Conservation (phyloP, 2,329 filamentous ascomycete genomes). For the Aspergillus candidus region DNA sequence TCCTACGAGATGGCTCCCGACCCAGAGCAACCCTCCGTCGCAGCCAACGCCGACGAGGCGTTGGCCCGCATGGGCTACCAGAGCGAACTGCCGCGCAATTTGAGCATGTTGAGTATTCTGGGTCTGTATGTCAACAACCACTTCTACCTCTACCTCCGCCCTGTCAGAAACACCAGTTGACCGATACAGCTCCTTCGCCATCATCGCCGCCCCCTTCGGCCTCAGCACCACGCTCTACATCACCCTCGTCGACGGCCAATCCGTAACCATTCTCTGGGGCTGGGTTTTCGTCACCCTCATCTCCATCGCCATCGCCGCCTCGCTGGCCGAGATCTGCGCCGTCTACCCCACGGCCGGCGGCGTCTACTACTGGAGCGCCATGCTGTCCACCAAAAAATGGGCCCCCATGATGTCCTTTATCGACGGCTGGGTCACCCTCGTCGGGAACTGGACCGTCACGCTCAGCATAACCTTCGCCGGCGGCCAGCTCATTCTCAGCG, state of each 20-base stretch:
- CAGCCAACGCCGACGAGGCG: slow-evolving; percentile 50
- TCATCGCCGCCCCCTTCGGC: slow-evolving; percentile 67
- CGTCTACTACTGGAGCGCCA: slow-evolving; percentile 66
- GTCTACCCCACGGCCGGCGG: slow-evolving; percentile 64
- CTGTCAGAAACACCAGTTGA: background rate
- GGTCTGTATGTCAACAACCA: slow-evolving; percentile 44
- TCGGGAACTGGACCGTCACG: slow-evolving; percentile 67
- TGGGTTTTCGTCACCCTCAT: slow-evolving; percentile 62
- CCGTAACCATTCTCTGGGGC: slow-evolving; percentile 64
- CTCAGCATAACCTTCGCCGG: slow-evolving; percentile 66
- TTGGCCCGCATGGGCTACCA: slow-evolving; percentile 64
- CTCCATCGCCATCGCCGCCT: slow-evolving; percentile 58
- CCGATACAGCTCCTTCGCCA: slow-evolving; percentile 56
- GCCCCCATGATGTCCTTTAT: slow-evolving; percentile 63
- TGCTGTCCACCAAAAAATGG: slow-evolving; percentile 60
- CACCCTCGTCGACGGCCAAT: slow-evolving; percentile 61
- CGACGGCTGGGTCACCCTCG: slow-evolving; percentile 65
- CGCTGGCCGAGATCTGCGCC: slow-evolving; percentile 63
- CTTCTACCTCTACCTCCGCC: too few relatives aligned
- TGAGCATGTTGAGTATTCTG: slow-evolving; percentile 64
- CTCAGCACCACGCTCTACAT: slow-evolving; percentile 64
- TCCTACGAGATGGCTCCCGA: slow-evolving; percentile 7
- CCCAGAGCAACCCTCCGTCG: slow-evolving; percentile 16
- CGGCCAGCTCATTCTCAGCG: slow-evolving; percentile 61
- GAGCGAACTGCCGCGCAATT: slow-evolving; percentile 58